These are phyloP conservation scores for Chaetomiaceae sp. DNA, from an alignment of 2,329 filamentous ascomycete genomes.

Conservation along the genomic window DNA sequence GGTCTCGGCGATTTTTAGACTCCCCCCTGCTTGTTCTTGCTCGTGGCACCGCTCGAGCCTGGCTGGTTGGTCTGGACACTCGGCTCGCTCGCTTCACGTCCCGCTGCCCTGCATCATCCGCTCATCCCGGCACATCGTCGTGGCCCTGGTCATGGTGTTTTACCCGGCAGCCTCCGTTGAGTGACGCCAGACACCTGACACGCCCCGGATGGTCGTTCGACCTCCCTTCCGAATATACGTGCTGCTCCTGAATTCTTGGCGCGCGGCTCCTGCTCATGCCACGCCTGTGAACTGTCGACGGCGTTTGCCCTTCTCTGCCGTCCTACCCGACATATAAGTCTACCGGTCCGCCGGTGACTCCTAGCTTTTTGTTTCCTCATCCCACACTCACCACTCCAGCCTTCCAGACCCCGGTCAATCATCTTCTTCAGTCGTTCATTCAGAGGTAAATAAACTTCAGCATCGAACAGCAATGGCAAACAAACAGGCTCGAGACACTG, in stretches of 20 bases:
- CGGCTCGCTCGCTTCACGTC: not conserved
- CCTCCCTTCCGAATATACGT: conserved; percentile 33
- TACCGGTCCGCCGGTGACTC: conserved; percentile 20
- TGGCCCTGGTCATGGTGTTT: conserved; percentile 25
- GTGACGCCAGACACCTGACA: conserved; percentile 33
- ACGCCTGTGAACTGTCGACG: conserved; percentile 13
- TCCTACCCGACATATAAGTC: conserved; percentile 35
- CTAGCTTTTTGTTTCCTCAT: conserved; percentile 30
- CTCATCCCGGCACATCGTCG: conserved; percentile 15
- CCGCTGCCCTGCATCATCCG: conserved; percentile 5
- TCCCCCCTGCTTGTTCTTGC: conserved; percentile 1
- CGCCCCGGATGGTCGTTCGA: conserved; percentile 35
- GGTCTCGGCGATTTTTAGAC: conserved; percentile 6
- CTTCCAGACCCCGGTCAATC: conserved; percentile 25
- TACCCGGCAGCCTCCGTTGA: conserved; percentile 28
- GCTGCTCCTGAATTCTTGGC: conserved; percentile 29
- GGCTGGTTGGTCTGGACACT: conserved; percentile 1
- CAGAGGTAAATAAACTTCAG: conserved; percentile 38
- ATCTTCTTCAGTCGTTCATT: conserved; percentile 39
- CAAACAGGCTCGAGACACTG: conserved; percentile 3
- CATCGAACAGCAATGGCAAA: conserved; percentile 5
- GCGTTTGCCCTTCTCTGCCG: not conserved
- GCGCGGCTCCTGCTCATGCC: conserved; percentile 25
- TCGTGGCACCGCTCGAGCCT: not conserved
- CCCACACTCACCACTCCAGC: conserved; percentile 30